Percentiles rank a stretch among this genome's conserved stretches.
Conservation (phyloP, 352 stramenopile genomes). For the Globisporangium cystogenes region DNA sequence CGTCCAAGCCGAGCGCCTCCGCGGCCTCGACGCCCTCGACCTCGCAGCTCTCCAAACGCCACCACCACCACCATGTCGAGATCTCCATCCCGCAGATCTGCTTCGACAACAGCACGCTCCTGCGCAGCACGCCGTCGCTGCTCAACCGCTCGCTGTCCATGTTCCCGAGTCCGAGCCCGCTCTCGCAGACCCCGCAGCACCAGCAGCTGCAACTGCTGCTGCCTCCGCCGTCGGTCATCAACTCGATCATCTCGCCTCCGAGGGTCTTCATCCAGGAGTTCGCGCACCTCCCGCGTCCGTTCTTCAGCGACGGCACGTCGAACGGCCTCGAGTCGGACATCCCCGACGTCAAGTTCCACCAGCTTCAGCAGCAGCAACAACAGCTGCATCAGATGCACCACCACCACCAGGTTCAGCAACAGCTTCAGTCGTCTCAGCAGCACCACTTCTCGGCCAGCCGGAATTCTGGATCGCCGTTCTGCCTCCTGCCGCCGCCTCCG, state of each 20-base stretch:
- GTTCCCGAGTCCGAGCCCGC: conserved; percentile 30
- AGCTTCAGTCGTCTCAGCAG: conserved; percentile 19
- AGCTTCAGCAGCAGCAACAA: conserved; percentile 1
- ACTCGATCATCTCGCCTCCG: conserved; percentile 67
- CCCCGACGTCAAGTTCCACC: conserved; percentile 17
- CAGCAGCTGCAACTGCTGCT: conserved; percentile 2
- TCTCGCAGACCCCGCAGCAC: conserved; percentile 21
- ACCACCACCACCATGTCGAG: conserved; percentile 43
- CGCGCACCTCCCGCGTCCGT: conserved; percentile 46
- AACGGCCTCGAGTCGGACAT: conserved; percentile 17
- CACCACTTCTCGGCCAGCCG: conserved; percentile 18
- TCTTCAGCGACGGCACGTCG: conserved; percentile 47
- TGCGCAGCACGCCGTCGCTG: conserved; percentile 53
- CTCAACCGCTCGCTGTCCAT: conserved; percentile 34
- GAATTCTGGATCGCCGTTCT: conserved; percentile 3
- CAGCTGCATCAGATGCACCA: background rate
- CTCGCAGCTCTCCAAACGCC: conserved; percentile 32
- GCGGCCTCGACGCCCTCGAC: conserved; percentile 15
- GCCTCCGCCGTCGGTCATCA: conserved; percentile 42
- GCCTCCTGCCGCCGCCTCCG: conserved; percentile 39
- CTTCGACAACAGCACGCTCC: conserved; percentile 56
- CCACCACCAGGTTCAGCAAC: conserved; percentile 6
- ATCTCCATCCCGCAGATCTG: conserved; percentile 67
- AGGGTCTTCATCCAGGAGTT: conserved; percentile 78
- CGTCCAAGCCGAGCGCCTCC: conserved; percentile 32